Evolutionary conservation across 2,329 filamentous ascomycete genomes (phyloP).

Genomic region (Xylaria sp.): DNA sequence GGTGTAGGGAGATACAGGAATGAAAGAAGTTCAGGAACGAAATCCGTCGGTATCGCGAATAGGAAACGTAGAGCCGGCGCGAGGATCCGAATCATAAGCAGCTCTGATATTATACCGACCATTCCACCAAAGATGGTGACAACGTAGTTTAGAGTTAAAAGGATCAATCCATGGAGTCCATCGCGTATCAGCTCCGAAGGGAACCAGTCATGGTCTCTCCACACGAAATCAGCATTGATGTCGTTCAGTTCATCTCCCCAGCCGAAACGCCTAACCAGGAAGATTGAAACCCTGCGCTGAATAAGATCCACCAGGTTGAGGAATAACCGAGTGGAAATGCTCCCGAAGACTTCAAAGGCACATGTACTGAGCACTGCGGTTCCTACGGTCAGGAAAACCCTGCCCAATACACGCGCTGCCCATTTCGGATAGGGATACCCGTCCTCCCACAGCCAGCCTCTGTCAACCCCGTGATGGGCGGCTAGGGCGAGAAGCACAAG

Average conservation of each 20-base stretch:
- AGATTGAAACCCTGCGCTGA: conserved; percentile 8
- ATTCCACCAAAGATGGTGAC: background rate
- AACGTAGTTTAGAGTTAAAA: conserved; percentile 25
- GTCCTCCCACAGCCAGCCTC: conserved; percentile 26
- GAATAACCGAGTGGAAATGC: conserved; percentile 20
- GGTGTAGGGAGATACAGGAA: conserved; percentile 37
- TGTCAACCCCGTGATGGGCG: conserved; percentile 35
- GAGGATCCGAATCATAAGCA: background rate
- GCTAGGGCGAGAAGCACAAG: conserved; percentile 33
- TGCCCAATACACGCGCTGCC: conserved; percentile 33
- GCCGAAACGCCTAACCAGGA: conserved; percentile 22
- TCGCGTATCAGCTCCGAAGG: conserved; percentile 20
- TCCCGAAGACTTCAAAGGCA: conserved; percentile 39
- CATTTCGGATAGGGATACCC: conserved; percentile 30
- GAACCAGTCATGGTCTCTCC: conserved; percentile 20
- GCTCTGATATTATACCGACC: background rate
- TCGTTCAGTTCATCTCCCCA: conserved; percentile 38
- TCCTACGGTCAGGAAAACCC: conserved; percentile 33
- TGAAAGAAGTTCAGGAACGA: conserved; percentile 24
- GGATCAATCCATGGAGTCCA: conserved; percentile 1
- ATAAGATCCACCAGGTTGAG: background rate
- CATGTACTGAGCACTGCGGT: conserved; percentile 42
- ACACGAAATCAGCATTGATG: conserved; percentile 28
- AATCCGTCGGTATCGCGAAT: conserved; percentile 19
- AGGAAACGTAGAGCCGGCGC: conserved; percentile 18